Base-by-base conservation (phyloP, 2,329 filamentous ascomycete genomes). In the Trematosphaeria pertusa region DNA sequence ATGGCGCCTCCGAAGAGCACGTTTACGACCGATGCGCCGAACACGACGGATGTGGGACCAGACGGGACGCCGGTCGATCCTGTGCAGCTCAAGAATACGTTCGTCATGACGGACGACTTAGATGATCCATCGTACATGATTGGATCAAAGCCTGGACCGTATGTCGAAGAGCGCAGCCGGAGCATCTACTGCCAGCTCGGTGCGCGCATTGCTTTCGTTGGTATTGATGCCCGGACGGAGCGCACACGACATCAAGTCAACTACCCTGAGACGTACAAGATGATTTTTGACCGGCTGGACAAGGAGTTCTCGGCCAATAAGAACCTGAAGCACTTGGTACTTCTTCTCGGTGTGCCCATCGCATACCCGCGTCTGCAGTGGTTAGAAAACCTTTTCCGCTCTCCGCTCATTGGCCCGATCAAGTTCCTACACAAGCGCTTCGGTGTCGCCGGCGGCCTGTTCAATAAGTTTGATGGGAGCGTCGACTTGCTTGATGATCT, bases 201-300 rank as follows among this genome's bases (percentile, higher is more conserved):
- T 31, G 81, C 80, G 50, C 80, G 88, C 8, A 86, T 89, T 59
- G 81, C 85, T 28, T 83, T 84, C 63, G 65, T 81, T 39, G 82
- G 85, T 68, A 75, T 82, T 61, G 81, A 85, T 69, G 81, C 81
- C 8, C 78, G 82, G 11, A 84, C 81, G n/a, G 81, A 87, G 81
- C 88, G 92, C 18, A 97, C 93, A 7, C 85, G 93, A 28, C 91
- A 95, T 64, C 91, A 96, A 73, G 86, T 97, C 73, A 97, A 97
- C 75, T 97, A 96, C 62, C 70, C 77, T 46, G 73, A 87, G 71
- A 75, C 91, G 70, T 71, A 87, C 75, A 67, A 81, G 64, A 52
- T 82, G 75, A 78, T 87, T 36, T 87, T 86, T 61, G 64, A 76
- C 26, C 80, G 82, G 3, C 69, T 85, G 3, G 67, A 78, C 21